Conservation (phyloP, 169 alveolate species). For the Cryptosporidium sp. region DNA sequence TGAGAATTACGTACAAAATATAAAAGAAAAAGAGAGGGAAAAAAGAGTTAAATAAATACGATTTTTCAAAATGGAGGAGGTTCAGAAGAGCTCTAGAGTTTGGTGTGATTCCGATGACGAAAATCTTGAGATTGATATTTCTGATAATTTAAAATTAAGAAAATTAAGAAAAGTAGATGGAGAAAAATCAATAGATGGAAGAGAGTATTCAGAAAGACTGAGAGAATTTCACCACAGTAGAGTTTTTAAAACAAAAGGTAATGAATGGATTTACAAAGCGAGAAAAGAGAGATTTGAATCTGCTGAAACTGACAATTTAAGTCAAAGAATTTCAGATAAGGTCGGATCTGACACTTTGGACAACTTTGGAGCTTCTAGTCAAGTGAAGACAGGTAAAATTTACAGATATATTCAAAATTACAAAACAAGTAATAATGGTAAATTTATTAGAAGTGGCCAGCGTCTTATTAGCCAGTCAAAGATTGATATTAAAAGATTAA, state of each 20-base stretch:
- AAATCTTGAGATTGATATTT: constrained; percentile 29
- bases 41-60: background rate
- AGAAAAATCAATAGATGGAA: constrained; percentile 32
- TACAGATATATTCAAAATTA: constrained; percentile 16
- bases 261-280: constrained; percentile 56
- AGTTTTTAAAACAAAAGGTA: constrained; percentile 31
- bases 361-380: background rate
- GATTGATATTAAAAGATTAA: constrained; percentile 47
- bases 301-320: background rate
- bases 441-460: background rate
- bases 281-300: constrained; percentile 1
- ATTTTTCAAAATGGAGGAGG: background rate
- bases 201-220: constrained; percentile 27
- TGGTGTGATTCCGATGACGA: constrained; percentile 75
- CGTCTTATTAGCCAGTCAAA: constrained; percentile 1
- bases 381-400: constrained; percentile 17
- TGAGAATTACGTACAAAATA: background rate
- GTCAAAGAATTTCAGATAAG: background rate
- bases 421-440: background rate
- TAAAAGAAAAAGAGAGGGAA: background rate
- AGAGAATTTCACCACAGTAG: constrained; percentile 40
- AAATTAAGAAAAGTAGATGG: constrained; percentile 40
- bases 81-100: background rate
- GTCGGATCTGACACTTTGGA: background rate
- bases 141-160: constrained; percentile 13